phyloP scores from a whole-genome alignment of 805 yeast genomes.

The Ogataea paradorogensis region DNA sequence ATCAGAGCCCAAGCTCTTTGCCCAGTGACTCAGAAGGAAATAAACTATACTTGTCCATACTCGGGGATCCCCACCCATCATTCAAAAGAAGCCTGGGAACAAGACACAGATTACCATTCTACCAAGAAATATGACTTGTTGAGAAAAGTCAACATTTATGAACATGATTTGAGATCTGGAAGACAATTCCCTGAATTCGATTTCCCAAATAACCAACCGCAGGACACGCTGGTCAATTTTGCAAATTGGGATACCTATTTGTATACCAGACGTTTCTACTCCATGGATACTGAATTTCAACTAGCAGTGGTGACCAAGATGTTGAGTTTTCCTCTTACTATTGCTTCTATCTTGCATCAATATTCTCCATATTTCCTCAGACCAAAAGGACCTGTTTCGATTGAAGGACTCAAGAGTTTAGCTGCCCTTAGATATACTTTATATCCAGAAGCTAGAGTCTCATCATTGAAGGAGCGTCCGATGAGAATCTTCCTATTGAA shows the following conservation, averaged over 20 bases:
- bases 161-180: conserved; percentile 92
- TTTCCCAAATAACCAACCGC: conserved; percentile 78
- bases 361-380: conserved; percentile 77
- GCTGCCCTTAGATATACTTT: conserved; percentile 91
- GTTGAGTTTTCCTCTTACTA: conserved; percentile 88
- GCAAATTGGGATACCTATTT: conserved; percentile 89
- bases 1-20: conserved; percentile 86
- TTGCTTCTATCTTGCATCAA: conserved; percentile 78
- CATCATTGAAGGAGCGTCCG: conserved; percentile 77
- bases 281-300: conserved; percentile 97
- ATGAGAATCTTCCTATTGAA: conserved; percentile 87
- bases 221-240: conserved; percentile 72
- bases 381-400: conserved; percentile 83
- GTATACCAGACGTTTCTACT: conserved; percentile 87
- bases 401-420: conserved; percentile 90
- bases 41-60: conserved; percentile 83
- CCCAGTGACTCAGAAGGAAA: conserved; percentile 81
- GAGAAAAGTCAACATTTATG: conserved; percentile 86
- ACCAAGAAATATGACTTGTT: conserved; percentile 66
- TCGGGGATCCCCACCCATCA: conserved; percentile 98
- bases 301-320: conserved; percentile 93
- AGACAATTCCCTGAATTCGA: conserved; percentile 94
- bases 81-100: conserved; percentile 83
- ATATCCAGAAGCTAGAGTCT: conserved; percentile 64
- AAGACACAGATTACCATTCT: conserved; percentile 69